Evolutionary conservation across 495 filamentous ascomycete genomes (phyloP).

Genomic region (Penicillium canariense): DNA sequence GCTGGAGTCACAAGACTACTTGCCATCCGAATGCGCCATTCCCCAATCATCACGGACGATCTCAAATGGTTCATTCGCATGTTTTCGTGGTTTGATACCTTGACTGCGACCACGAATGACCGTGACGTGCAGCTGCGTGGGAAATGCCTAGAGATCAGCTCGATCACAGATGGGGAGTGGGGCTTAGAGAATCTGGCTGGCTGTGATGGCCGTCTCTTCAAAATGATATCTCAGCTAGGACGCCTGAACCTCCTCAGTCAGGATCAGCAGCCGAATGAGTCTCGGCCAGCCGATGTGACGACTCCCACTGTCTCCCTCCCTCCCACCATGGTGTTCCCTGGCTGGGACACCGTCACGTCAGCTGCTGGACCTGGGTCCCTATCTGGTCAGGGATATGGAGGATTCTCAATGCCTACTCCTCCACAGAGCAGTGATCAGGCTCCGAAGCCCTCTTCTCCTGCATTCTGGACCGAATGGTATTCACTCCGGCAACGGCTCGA

Average conservation of each 20-base stretch:
- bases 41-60: slow-evolving; percentile 60
- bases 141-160: slow-evolving; percentile 63
- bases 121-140: slow-evolving; percentile 84
- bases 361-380: slow-evolving; percentile 3
- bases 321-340: slow-evolving; percentile 36
- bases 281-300: slow-evolving; percentile 28
- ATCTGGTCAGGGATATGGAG: slow-evolving; percentile 17
- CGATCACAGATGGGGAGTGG: slow-evolving; percentile 66
- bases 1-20: slow-evolving; percentile 92
- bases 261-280: slow-evolving; percentile 51
- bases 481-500: slow-evolving; percentile 73
- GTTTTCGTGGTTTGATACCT: slow-evolving; percentile 95
- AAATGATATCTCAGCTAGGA: slow-evolving; percentile 72
- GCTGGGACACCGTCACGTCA: slow-evolving; percentile 19
- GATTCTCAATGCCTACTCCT: slow-evolving; percentile 30
- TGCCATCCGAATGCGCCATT: slow-evolving; percentile 64
- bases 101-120: slow-evolving; percentile 88
- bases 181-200: slow-evolving; percentile 83
- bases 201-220: slow-evolving; percentile 80
- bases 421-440: slow-evolving; percentile 26
- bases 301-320: slow-evolving; percentile 37
- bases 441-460: slow-evolving; percentile 35
- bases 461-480: slow-evolving; percentile 86
- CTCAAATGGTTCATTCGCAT: slow-evolving; percentile 93
- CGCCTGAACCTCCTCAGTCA: slow-evolving; percentile 88